Base-by-base conservation (phyloP, 768 basidiomycete species). In the Boletus vermiculosoides region DNA sequence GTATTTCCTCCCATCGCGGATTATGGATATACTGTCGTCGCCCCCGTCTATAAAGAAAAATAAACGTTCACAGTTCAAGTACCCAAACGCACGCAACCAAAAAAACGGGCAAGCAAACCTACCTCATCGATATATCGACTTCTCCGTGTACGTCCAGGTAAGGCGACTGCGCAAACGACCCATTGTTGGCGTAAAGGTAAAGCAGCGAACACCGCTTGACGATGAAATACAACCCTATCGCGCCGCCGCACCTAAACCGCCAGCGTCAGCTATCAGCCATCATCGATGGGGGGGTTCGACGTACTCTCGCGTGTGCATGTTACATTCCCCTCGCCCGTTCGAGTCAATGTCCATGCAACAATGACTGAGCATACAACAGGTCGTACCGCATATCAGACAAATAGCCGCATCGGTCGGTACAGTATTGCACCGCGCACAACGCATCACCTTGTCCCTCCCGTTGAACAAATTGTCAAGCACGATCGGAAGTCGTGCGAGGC, bases 111-210 rank as follows among this genome's bases (percentile, higher is more conserved):
- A 15, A 25, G 10, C 4, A 11, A 33, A 67, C 80, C 55, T 63
- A 93, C 94, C 92, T 85, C 88, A 96, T 92, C 3, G 88, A 89
- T 13, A 91, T 78, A 70, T 98, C 96, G 2, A 93, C 82, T 66
- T 98, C 97, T 1, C 96, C 97, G 58, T 98, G 97, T 1, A 83
- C 83, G 64, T 99, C 97, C 40, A 98, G 80, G 66, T 97, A 98
- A 0, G 96, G 94, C 31, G 95, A 90, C 15, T 85, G 82, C 1
- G 82, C 80, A 72, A 95, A 98, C 4, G 91, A 85, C n/a, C 96
- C 97, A 49, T 87, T 92, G 59, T 85, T 86, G 31, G 88, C 87
- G 66, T 93, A 94, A 18, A 98, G 79, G 70, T 91, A 98, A 15
- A 98, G 70, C 55, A 98, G 67, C n/a, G 88, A 83, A 73, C 94